A percentile compares a stretch with the other conserved stretches of the same genome.
Conservation (phyloP, 1,284 basidiomycete genomes). For the Violaceomyces palustris region DNA sequence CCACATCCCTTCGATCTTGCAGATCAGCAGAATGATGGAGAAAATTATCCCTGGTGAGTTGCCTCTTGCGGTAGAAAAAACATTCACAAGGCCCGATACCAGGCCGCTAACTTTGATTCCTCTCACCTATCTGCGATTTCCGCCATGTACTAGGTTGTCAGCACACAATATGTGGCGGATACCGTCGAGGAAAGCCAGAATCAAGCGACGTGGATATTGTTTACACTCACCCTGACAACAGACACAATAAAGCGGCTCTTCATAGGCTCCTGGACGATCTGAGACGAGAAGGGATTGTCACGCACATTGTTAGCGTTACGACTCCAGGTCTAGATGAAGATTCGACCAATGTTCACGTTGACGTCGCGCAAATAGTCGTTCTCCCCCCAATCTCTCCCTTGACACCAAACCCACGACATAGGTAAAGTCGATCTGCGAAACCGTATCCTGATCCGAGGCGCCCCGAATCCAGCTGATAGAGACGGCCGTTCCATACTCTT, state of each 20-base stretch:
- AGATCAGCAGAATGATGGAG: too few species aligned
- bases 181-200: conserved; percentile 27
- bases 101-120: too few species aligned
- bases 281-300: conserved; percentile 21
- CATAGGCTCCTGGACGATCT: conserved; percentile 15
- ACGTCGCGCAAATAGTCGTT: conserved; percentile 41
- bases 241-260: conserved; percentile 9
- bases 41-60: too few species aligned
- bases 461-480: background rate
- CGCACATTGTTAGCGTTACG: conserved; percentile 28
- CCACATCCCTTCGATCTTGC: too few species aligned
- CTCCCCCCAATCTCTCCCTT: conserved; percentile 5
- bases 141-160: too few species aligned
- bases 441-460: background rate
- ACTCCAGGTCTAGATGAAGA: conserved; percentile 8
- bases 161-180: conserved; percentile 37
- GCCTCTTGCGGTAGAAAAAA: too few species aligned
- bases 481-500: background rate
- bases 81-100: too few species aligned
- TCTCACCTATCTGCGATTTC: too few species aligned
- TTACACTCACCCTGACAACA: conserved; percentile 15
- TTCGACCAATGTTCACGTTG: conserved; percentile 7
- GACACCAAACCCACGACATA: conserved; percentile 4
- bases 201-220: conserved; percentile 40
- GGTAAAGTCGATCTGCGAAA: conserved; percentile 6